Conservation (phyloP, 495 filamentous ascomycete genomes). For the Aspergillus affinis region DNA sequence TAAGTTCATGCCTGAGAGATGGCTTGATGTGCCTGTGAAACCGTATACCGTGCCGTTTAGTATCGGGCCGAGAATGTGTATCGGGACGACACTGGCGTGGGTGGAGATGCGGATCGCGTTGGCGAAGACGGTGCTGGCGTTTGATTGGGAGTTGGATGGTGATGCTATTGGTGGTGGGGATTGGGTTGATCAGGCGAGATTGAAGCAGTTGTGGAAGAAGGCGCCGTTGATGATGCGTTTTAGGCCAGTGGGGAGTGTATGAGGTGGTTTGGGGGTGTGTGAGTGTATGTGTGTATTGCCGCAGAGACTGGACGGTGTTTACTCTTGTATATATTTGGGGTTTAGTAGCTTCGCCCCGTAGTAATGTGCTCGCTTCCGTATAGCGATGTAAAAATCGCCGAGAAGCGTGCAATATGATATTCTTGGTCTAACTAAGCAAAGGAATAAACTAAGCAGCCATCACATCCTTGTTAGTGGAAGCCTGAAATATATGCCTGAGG, state of each 20-base stretch:
- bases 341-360: no score
- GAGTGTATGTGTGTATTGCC: no score
- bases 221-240: not conserved
- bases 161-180: not conserved
- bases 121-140: not conserved
- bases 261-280: no score
- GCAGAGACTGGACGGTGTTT: no score
- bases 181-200: not conserved
- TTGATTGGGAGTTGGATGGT: not conserved
- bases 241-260: not conserved
- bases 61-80: not conserved
- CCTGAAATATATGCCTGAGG: no score
- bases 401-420: no score
- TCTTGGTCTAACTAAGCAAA: no score
- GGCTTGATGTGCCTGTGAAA: not conserved
- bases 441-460: no score
- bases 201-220: slow-evolving; percentile 3
- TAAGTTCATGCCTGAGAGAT: not conserved
- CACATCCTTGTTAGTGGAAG: no score
- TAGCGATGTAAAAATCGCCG: no score
- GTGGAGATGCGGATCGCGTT: slow-evolving; percentile 1
- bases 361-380: no score
- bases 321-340: no score
- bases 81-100: not conserved
- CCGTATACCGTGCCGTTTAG: not conserved